phyloP scores from a whole-genome alignment of 2,329 filamentous ascomycete species.

The Apiospora phragmitis region DNA sequence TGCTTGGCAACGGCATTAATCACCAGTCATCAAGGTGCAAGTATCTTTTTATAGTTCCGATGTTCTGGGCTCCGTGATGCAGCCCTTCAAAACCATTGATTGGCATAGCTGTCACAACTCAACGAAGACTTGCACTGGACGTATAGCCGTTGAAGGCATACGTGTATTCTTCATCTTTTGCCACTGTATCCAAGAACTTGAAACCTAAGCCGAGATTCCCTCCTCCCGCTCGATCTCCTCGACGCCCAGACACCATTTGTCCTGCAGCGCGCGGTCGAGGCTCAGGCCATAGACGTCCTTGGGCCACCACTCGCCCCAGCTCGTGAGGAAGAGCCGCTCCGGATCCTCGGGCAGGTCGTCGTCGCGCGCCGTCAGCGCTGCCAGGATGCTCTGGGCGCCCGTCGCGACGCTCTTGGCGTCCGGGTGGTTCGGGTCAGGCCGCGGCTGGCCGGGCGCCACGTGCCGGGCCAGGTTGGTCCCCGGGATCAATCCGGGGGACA shows the following conservation, averaged over 20 bases:
- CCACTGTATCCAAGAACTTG: background rate
- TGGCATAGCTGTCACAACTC: background rate
- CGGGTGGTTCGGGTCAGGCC: background rate
- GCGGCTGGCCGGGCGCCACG: background rate
- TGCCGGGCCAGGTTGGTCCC: slow-evolving; percentile 38
- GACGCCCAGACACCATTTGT: slow-evolving; percentile 50
- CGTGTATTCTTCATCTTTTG: background rate
- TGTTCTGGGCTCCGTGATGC: background rate
- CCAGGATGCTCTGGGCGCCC: slow-evolving; percentile 46
- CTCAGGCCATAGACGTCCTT: slow-evolving; percentile 42
- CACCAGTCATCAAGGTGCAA: no score
- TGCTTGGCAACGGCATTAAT: no score
- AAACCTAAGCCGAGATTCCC: slow-evolving; percentile 15
- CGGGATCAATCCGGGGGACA: slow-evolving; percentile 54
- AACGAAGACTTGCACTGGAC: background rate
- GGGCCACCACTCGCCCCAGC: slow-evolving; percentile 58
- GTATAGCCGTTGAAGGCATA: background rate
- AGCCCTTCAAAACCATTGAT: background rate
- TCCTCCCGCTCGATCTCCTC: slow-evolving; percentile 50
- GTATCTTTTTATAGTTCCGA: background rate
- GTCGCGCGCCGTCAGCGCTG: slow-evolving; percentile 40
- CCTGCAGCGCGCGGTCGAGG: slow-evolving; percentile 48
- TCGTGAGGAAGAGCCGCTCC: slow-evolving; percentile 54
- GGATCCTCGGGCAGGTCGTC: slow-evolving; percentile 48
- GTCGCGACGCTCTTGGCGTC: background rate